Conservation (phyloP, 768 basidiomycete genomes). For the Lentinula boryana region DNA sequence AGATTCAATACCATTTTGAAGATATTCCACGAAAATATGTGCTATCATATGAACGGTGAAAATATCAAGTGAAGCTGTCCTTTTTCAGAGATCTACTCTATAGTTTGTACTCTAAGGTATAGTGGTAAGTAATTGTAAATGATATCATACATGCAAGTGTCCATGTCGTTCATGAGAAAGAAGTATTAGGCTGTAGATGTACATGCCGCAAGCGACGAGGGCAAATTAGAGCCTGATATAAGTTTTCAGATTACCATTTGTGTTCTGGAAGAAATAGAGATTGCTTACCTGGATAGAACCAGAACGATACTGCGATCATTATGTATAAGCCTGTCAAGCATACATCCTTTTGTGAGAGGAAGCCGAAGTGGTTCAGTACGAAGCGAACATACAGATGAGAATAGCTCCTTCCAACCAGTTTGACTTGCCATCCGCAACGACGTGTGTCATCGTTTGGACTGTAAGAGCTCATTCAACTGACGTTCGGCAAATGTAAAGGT, state of each 20-base stretch:
- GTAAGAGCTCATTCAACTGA: background rate
- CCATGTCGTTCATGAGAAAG: background rate
- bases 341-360: background rate
- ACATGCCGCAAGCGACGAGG: conserved; percentile 1
- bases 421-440: conserved; percentile 79
- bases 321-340: conserved; percentile 49
- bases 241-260: background rate
- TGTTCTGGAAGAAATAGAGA: no score
- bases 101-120: background rate
- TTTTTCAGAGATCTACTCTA: background rate
- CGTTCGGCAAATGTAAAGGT: background rate
- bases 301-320: conserved; percentile 69
- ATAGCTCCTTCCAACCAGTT: conserved; percentile 91
- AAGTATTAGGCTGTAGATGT: background rate
- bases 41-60: background rate
- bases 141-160: background rate
- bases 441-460: conserved; percentile 83
- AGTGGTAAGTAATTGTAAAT: background rate
- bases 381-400: conserved; percentile 60
- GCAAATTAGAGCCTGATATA: conserved; percentile 1
- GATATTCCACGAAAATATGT: background rate
- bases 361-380: background rate
- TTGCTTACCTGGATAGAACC: conserved; percentile 52
- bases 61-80: background rate
- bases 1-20: no score